Percentiles rank a stretch among this genome's conserved stretches.
Evolutionary conservation across 257 asterid species (phyloP).

Genomic region (Handroanthus guayacan): DNA sequence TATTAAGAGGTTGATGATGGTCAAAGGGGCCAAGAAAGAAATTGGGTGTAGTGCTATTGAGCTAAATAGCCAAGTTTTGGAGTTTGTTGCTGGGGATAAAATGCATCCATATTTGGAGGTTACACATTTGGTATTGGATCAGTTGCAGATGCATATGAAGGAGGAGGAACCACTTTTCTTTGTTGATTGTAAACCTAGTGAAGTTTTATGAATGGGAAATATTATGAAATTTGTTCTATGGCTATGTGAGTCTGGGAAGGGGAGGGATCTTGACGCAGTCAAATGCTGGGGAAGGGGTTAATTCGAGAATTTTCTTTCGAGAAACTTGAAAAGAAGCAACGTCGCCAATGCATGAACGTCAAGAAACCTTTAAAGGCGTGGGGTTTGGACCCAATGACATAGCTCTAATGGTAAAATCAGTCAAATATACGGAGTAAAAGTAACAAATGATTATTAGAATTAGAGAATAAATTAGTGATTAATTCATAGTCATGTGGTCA

Average conservation of each 20-base stretch:
- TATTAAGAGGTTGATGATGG: slow-evolving; percentile 68
- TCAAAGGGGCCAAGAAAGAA: slow-evolving; percentile 84
- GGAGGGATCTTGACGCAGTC: neutral
- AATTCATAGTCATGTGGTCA: no score
- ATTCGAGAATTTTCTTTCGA: neutral
- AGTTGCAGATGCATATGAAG: slow-evolving; percentile 69
- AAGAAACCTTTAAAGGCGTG: no score
- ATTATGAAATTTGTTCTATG: neutral
- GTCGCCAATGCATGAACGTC: no score
- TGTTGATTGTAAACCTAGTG: slow-evolving; percentile 39
- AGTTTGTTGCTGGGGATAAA: slow-evolving; percentile 75
- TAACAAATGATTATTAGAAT: no score
- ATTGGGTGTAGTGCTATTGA: slow-evolving; percentile 81
- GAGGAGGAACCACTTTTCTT: slow-evolving; percentile 39
- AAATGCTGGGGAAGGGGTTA: no score
- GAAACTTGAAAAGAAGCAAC: no score
- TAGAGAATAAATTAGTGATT: no score
- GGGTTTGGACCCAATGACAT: no score
- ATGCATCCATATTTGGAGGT: slow-evolving; percentile 52
- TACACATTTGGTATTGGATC: slow-evolving; percentile 52
- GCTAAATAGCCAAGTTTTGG: slow-evolving; percentile 60
- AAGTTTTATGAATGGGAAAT: slow-evolving; percentile 32
- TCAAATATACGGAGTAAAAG: no score
- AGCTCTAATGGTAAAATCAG: no score
- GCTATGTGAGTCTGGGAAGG: neutral